Conservation (phyloP, 768 basidiomycete species). For the Pleurotus giganteus region DNA sequence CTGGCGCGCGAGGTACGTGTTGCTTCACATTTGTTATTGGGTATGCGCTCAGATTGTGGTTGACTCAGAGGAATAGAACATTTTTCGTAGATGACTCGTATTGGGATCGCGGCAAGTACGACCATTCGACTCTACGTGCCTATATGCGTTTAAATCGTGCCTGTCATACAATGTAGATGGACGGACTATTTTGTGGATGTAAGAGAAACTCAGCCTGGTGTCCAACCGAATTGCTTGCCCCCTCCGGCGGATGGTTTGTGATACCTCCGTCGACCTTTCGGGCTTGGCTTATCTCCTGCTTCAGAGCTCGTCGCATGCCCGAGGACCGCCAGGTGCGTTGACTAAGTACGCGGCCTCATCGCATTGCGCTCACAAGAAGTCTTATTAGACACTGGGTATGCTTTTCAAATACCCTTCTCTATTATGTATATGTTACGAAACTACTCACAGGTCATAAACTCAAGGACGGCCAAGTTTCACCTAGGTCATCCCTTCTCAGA, state of each 20-base stretch:
- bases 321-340: conserved; percentile 55
- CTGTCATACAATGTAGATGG: conserved; percentile 43
- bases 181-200: conserved; percentile 63
- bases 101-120: conserved; percentile 74
- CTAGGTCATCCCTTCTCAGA: conserved; percentile 54
- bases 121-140: neutral
- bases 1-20: conserved; percentile 69
- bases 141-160: neutral
- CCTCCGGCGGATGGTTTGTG: conserved; percentile 61
- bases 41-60: neutral
- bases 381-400: conserved; percentile 61
- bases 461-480: conserved; percentile 65
- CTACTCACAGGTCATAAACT: conserved; percentile 50
- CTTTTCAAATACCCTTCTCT: neutral
- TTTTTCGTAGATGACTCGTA: conserved; percentile 69
- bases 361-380: neutral
- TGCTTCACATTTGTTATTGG: conserved; percentile 12
- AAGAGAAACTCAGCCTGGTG: conserved; percentile 51
- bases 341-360: neutral
- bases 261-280: neutral
- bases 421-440: neutral
- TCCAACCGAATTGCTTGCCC: conserved; percentile 58
- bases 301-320: conserved; percentile 75
- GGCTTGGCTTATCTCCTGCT: neutral
- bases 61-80: conserved; percentile 53